Evolutionary conservation across 1,139 yeast genomes (phyloP).

Genomic region (Ogataea hybrid): DNA sequence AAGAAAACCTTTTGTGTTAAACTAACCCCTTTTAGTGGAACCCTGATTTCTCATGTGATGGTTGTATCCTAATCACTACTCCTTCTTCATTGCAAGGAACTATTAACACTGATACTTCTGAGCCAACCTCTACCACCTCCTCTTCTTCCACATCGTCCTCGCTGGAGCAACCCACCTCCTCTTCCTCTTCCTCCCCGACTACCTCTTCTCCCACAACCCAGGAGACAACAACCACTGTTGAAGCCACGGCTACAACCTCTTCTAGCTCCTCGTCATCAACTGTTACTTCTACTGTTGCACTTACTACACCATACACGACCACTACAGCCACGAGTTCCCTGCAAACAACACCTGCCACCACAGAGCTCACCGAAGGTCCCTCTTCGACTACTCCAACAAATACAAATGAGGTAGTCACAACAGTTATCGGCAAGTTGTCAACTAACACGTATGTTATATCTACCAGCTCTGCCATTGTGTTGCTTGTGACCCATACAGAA

Average conservation of each 20-base stretch:
- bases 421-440: slow-evolving; percentile 11
- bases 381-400: background rate
- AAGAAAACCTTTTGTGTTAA: no score
- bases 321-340: slow-evolving; percentile 8
- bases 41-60: slow-evolving; percentile 30
- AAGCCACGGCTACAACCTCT: slow-evolving; percentile 6
- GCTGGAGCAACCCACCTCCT: background rate
- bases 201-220: slow-evolving; percentile 1
- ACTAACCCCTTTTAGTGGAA: background rate
- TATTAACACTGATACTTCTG: slow-evolving; percentile 18
- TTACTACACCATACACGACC: slow-evolving; percentile 6
- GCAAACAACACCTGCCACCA: background rate
- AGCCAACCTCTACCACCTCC: slow-evolving; percentile 2
- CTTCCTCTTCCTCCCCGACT: slow-evolving; percentile 11
- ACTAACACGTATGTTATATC: slow-evolving; percentile 20
- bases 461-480: slow-evolving; percentile 20
- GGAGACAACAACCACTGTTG: slow-evolving; percentile 4
- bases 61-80: slow-evolving; percentile 33
- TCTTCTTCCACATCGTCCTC: slow-evolving; percentile 10
- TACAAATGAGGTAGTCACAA: slow-evolving; percentile 10
- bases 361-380: background rate
- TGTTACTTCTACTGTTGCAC: slow-evolving; percentile 11
- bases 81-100: slow-evolving; percentile 30
- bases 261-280: slow-evolving; percentile 13
- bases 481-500: slow-evolving; percentile 23